Base-by-base conservation (phyloP, 139 green algal species). In the Closterium sp. region DNA sequence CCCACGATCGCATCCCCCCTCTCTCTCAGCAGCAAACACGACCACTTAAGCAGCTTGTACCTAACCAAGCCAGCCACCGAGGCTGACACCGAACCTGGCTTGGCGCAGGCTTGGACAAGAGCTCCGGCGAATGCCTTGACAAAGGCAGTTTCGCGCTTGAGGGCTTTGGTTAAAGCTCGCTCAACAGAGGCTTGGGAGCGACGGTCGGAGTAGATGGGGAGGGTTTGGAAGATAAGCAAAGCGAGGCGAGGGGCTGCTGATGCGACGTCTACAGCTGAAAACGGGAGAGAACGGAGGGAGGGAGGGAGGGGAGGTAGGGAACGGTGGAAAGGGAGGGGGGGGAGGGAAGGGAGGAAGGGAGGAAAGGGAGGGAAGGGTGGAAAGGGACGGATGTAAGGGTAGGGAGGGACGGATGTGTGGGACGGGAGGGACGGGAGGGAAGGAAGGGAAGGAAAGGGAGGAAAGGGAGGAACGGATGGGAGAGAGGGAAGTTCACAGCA, bases 1-100 rank as follows among this genome's bases (percentile, higher is more conserved):
- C 62, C 62, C 62, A 31, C 21, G 24, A 91, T n/a, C 34, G 94
- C n/a, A 29, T 94, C 87, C 13, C 24, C 50, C 13, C 38, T 88
- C 24, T 29, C 84, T 19, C 90, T 22, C 90, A 94, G 34, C 32
- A 94, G 30, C 34, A 93, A 32, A 10, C 31, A 91, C 13, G 32
- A 88, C 92, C 92, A 94, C 22, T 70, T 42, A 13, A 94, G 92
- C 22, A 94, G 90, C 92, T 94, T 93, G 45, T 91, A 86, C 31
- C 90, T 31, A 24, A 34, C 62, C 62, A 79, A 79, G 62, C 62
- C 62, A 13, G 62, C 45, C 27, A 24, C 31, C 19, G 32, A 29
- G n/a, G 31, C 31, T 38, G 45, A 27, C n/a, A n/a, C 24, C 0
- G 88, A 92, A 4, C 85, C 28, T 34, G 38, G 27, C 89, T 93